A percentile compares a stretch with the other conserved stretches of the same genome.
These are phyloP conservation scores for Teratosphaeria pseudoeucalypti DNA, from an alignment of 2,329 filamentous ascomycete species.

Conservation along the genomic window DNA sequence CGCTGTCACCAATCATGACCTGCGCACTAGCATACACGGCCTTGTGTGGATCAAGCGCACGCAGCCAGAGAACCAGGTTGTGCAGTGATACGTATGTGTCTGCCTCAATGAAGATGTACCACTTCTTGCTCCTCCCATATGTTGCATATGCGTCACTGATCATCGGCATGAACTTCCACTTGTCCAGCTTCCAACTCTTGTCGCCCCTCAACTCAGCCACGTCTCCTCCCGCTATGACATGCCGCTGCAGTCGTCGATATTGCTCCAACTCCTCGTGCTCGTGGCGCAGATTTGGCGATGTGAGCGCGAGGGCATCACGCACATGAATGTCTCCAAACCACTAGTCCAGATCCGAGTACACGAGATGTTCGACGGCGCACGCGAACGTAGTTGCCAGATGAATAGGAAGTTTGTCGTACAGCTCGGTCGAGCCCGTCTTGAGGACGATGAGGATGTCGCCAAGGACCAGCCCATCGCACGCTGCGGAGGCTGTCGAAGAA, in stretches of 20 bases:
- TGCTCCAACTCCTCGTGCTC: constrained; percentile 1
- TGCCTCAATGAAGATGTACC: constrained; percentile 50
- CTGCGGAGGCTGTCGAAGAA: neutral
- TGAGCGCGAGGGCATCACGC: constrained; percentile 7
- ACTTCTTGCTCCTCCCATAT: constrained; percentile 33
- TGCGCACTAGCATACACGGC: constrained; percentile 46
- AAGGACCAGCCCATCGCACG: neutral
- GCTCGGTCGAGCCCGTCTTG: constrained; percentile 47
- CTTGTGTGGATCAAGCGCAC: constrained; percentile 38
- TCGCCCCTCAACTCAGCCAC: constrained; percentile 4
- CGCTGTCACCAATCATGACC: constrained; percentile 24
- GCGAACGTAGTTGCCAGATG: constrained; percentile 43
- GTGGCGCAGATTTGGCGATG: neutral
- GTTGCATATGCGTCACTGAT: constrained; percentile 21
- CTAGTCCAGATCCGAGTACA: constrained; percentile 40
- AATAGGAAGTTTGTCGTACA: constrained; percentile 40
- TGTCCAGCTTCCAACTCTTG: constrained; percentile 26
- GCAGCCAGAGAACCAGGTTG: constrained; percentile 44
- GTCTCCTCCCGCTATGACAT: neutral
- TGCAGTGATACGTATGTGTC: constrained; percentile 48
- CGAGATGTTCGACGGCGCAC: constrained; percentile 35
- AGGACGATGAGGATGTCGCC: constrained; percentile 43
- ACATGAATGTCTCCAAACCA: constrained; percentile 27
- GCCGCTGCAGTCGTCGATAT: constrained; percentile 2
- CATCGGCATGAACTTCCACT: constrained; percentile 47